Evolutionary conservation across 768 basidiomycete species (phyloP), one percentile per base, ranked within the genome.

Genomic region (Rhizopogon sp.): DNA sequence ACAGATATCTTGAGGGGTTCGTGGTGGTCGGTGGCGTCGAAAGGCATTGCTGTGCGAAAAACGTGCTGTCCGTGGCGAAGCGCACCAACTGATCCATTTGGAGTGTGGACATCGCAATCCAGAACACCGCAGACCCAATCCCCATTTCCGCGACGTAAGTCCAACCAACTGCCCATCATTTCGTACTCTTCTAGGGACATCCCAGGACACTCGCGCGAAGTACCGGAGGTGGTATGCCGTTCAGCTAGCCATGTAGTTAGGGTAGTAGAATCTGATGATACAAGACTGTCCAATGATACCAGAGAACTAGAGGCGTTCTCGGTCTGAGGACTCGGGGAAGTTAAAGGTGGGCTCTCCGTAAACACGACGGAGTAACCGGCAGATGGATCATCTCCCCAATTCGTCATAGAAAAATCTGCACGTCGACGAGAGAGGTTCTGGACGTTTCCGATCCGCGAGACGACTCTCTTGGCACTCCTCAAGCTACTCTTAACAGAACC

Each of bases 101-200:
- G 60, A 53, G 61, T 73, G 70, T 57, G 79, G 50, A 64, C 52
- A 16, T 56, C 58, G 45, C 69, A 71, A 40, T 63, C 62, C 44
- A 53, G 61, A 31, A 66, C 52, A 20, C 69, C 70, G 53, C 69
- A 70, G 17, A 52, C 51, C 70, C 65, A 67, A 41, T 58, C 67
- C 16, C 53, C 58, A 37, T 61, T 58, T n/a, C 55, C 45, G 11
- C 46, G 57, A 43, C 56, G 52, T 17, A 63, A 56, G 57, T 71
- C 68, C 28, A 71, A 67, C 80, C 79, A 80, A 56, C 80, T 80
- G 2, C 79, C 80, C 51, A 58, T 63, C 37, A 68, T 65, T 56
- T 81, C 80, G 54, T 81, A 79, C 40, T 79, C 74, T 47, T 73
- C 76, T 39, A 79, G 58, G n/a, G 72, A 68, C 66, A 80, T 74